These are phyloP conservation scores for Diaporthe longicolla DNA, from an alignment of 2,329 filamentous ascomycete species.

Conservation along the genomic window DNA sequence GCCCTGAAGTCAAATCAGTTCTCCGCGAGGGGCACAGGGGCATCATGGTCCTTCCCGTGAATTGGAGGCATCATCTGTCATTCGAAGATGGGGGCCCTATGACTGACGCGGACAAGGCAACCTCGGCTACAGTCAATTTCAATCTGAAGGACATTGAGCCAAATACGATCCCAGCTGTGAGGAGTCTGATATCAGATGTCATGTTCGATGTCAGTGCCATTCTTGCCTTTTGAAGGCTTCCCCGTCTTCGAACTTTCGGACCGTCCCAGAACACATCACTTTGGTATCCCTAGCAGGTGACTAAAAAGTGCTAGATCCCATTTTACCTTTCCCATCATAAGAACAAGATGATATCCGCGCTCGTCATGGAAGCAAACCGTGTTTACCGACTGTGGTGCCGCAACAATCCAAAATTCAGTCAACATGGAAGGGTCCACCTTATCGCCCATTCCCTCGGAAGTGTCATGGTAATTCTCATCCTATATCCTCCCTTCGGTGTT, in stretches of 20 bases:
- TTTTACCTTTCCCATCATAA: constrained; percentile 99
- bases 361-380: constrained; percentile 91
- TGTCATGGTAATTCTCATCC: constrained; percentile 73
- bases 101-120: constrained; percentile 65
- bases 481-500: not conserved
- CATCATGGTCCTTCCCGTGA: constrained; percentile 93
- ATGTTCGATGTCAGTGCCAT: constrained; percentile 79
- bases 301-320: constrained; percentile 69
- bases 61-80: constrained; percentile 91
- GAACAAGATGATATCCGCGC: constrained; percentile 90
- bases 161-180: constrained; percentile 89
- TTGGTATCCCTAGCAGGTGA: not conserved
- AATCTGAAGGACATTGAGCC: constrained; percentile 91
- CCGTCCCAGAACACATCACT: not conserved
- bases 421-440: constrained; percentile 87
- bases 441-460: constrained; percentile 95
- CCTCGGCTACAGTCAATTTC: constrained; percentile 72
- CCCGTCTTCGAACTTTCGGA: not conserved
- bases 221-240: not conserved
- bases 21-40: constrained; percentile 85
- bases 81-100: constrained; percentile 84
- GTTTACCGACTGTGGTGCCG: constrained; percentile 96
- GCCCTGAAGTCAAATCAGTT: constrained; percentile 79
- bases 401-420: constrained; percentile 89
- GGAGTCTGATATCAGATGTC: constrained; percentile 94